Base-by-base conservation (phyloP, 202 grass and related monocot genomes). In the Panicum hallii region DNA sequence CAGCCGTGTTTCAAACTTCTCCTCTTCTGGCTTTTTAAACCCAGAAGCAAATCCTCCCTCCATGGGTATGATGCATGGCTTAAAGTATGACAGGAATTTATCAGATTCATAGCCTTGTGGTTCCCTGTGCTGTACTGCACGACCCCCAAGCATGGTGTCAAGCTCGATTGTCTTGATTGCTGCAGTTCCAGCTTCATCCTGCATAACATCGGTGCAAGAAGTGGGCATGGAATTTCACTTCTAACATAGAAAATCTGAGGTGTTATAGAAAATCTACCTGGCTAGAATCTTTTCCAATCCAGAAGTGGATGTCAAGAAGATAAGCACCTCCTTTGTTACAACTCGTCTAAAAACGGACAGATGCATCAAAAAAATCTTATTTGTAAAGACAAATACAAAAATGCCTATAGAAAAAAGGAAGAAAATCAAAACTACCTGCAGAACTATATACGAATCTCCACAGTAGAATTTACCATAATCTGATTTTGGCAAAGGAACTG, bases 11-110 rank as follows among this genome's bases (percentile, higher is more conserved):
- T 96, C 90, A 88, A 90, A 94, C 60, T 88, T 85, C 9, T 99
- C 88, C 48, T 83, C 89, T 73, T 99, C 91, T 79, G 85, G 84
- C 63, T 60, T 90, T 80, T 87, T 99, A 73, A 99, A 99, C 82
- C 97, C 97, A 70, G 93, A 94, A 17, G 93, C 91, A 80, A 99
- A 91, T 67, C 93, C 97, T 60, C 97, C 97, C 72, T 96, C 86
- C 83, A 94, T 56, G 75, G 97, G 97, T 92, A 99, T 94, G 70
- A 99, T 99, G 77, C 97, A 99, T 28, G 97, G 97, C 57, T 96
- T 99, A 69, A 99, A 99, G 77, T 94, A 99, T 32, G 97, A 99
- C 8, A 99, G 42, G 70, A 99, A 99, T 70, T 96, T 99, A 77
- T 96, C 93, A 41, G 93, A 96, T 68, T 99, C 97, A 65, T 94